Conservation (phyloP, 23 red algal genomes). For the Agarophyton chilense region DNA sequence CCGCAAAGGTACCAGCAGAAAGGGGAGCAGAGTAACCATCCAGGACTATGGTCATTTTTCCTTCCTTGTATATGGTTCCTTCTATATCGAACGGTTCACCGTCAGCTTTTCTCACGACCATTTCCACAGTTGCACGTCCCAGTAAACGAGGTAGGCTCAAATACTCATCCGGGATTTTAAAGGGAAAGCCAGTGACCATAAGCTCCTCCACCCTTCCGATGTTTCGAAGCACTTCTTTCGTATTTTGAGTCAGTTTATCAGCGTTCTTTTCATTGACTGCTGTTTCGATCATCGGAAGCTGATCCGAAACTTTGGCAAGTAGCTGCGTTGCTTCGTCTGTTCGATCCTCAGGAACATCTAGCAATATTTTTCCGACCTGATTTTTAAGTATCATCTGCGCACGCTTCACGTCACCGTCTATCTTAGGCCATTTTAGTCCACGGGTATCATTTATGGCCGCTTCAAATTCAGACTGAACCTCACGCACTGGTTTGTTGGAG, state of each 20-base stretch:
- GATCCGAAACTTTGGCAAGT: slow-evolving; percentile 40
- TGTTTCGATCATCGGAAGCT: slow-evolving; percentile 45
- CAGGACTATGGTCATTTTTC: slow-evolving; percentile 86
- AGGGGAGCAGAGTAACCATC: slow-evolving; percentile 94
- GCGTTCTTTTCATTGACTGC: slow-evolving; percentile 64
- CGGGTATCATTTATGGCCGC: slow-evolving; percentile 56
- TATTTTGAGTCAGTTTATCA: slow-evolving; percentile 60
- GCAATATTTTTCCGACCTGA: slow-evolving; percentile 68
- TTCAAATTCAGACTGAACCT: slow-evolving; percentile 84
- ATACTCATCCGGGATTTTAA: slow-evolving; percentile 87
- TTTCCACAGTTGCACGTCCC: slow-evolving; percentile 89
- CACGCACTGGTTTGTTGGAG: slow-evolving; percentile 82
- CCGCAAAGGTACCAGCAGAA: slow-evolving; percentile 91
- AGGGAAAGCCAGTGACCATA: slow-evolving; percentile 89
- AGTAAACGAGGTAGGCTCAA: slow-evolving; percentile 67
- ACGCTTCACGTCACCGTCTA: slow-evolving; percentile 62
- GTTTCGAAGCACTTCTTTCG: slow-evolving; percentile 66
- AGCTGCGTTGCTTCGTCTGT: slow-evolving; percentile 43
- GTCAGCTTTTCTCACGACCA: slow-evolving; percentile 80
- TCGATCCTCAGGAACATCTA: slow-evolving; percentile 34
- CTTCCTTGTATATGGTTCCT: slow-evolving; percentile 83
- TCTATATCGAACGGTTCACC: slow-evolving; percentile 92
- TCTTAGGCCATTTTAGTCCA: slow-evolving; percentile 74
- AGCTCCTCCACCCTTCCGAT: slow-evolving; percentile 78
- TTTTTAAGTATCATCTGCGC: slow-evolving; percentile 58